These are phyloP conservation scores for Aaosphaeria arxii DNA, from an alignment of 2,329 filamentous ascomycete species.

Conservation along the genomic window DNA sequence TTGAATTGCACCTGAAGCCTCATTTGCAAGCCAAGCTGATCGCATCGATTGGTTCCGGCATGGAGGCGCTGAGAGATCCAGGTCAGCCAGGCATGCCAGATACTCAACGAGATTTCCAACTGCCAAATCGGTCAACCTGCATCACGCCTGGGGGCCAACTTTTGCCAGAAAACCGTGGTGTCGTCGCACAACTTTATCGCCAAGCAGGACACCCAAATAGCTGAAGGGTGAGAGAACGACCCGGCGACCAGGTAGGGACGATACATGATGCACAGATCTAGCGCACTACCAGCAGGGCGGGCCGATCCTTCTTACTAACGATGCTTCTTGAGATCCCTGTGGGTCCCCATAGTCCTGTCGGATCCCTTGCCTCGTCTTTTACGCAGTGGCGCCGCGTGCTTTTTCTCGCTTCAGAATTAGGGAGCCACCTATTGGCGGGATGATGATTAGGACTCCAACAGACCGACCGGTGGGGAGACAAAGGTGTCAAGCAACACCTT, in stretches of 20 bases:
- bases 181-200: conserved; percentile 35
- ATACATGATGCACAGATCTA: conserved; percentile 29
- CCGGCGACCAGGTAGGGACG: conserved; percentile 21
- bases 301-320: conserved; percentile 21
- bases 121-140: conserved; percentile 24
- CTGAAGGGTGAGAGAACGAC: conserved; percentile 6
- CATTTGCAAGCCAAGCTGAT: conserved; percentile 14
- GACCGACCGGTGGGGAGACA: no score
- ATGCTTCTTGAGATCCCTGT: conserved; percentile 11
- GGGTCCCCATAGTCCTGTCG: conserved; percentile 15
- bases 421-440: no score
- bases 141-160: conserved; percentile 20
- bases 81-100: conserved; percentile 14
- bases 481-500: no score
- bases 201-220: conserved; percentile 20
- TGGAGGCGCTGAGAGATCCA: conserved; percentile 11
- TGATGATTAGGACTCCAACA: no score
- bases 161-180: conserved; percentile 18
- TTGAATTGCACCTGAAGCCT: conserved; percentile 20
- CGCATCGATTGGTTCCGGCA: conserved; percentile 12
- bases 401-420: conserved; percentile 13
- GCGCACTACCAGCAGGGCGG: conserved; percentile 19
- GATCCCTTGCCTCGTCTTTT: conserved; percentile 17
- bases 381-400: conserved; percentile 5
- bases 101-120: conserved; percentile 15